These are phyloP conservation scores for Lantana camara DNA, from an alignment of 257 asterid species.

Conservation along the genomic window DNA sequence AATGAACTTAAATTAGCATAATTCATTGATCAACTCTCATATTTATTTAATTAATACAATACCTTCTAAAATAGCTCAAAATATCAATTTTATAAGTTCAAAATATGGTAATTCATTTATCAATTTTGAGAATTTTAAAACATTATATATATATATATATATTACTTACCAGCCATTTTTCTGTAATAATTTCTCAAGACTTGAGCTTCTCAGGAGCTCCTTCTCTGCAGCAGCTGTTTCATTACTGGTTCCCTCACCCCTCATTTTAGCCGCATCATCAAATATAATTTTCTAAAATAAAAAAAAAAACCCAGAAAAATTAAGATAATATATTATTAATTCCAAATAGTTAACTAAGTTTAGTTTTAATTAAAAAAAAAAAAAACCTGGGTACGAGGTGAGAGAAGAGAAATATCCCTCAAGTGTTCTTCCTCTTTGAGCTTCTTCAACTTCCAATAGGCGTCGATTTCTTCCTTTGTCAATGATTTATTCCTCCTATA, in stretches of 20 bases:
- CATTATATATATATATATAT: too few species aligned
- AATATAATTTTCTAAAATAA: slow-evolving; percentile 33
- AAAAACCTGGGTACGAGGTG: slow-evolving; percentile 58
- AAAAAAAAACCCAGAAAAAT: background rate
- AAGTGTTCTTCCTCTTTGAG: slow-evolving; percentile 68
- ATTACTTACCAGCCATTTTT: slow-evolving; percentile 82
- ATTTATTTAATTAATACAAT: too few species aligned
- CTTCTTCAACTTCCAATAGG: slow-evolving; percentile 76
- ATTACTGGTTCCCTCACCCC: background rate
- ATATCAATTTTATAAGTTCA: too few species aligned
- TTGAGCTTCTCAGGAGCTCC: slow-evolving; percentile 16
- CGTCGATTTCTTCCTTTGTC: slow-evolving; percentile 68
- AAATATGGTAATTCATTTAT: too few species aligned
- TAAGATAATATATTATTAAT: too few species aligned
- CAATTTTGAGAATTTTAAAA: too few species aligned
- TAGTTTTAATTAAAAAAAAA: too few species aligned
- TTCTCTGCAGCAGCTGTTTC: background rate
- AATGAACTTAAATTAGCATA: too few species aligned
- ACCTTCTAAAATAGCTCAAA: too few species aligned
- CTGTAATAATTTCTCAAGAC: slow-evolving; percentile 46
- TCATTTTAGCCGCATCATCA: slow-evolving; percentile 33
- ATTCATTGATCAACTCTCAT: too few species aligned
- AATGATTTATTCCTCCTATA: slow-evolving; percentile 60
- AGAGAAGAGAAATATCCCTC: slow-evolving; percentile 52
- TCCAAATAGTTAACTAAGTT: too few species aligned